Conservation (phyloP, 1,284 basidiomycete species). For the Sporisorium exsertum region DNA sequence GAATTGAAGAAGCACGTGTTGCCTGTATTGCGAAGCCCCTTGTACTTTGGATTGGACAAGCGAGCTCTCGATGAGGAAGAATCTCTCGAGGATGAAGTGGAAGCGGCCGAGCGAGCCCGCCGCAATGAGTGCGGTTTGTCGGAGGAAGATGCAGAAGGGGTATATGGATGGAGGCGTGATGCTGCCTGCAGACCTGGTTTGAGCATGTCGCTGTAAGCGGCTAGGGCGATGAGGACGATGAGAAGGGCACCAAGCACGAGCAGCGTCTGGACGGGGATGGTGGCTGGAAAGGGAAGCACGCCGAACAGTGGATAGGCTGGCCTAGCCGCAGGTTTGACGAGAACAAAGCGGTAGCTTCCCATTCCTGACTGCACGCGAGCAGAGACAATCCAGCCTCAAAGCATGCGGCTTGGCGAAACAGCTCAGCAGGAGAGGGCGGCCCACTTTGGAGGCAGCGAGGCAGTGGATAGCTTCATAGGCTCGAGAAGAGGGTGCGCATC, state of each 20-base stretch:
- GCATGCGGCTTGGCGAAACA: not conserved
- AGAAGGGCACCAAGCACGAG: constrained; percentile 23
- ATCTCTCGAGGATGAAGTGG: constrained; percentile 14
- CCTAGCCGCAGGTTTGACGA: constrained; percentile 31
- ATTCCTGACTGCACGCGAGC: constrained; percentile 14
- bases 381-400: not conserved
- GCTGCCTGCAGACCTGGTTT: constrained; percentile 40
- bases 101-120: constrained; percentile 25
- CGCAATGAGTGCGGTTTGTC: constrained; percentile 22
- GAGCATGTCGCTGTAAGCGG: constrained; percentile 37
- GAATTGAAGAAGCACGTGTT: constrained; percentile 69
- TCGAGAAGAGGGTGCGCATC: not conserved
- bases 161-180: constrained; percentile 33
- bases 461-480: not conserved
- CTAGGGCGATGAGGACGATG: constrained; percentile 16
- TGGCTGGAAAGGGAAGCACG: constrained; percentile 22
- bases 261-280: constrained; percentile 23
- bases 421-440: not conserved
- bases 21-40: constrained; percentile 64
- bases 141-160: constrained; percentile 20
- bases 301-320: constrained; percentile 35
- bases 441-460: not conserved
- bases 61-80: constrained; percentile 8
- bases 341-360: constrained; percentile 41
- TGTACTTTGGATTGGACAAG: constrained; percentile 32